A percentile compares a stretch with the other conserved stretches of the same genome.
phyloP scores from a whole-genome alignment of 192 early-diverging fungal species.

The Podila clonocystis region DNA sequence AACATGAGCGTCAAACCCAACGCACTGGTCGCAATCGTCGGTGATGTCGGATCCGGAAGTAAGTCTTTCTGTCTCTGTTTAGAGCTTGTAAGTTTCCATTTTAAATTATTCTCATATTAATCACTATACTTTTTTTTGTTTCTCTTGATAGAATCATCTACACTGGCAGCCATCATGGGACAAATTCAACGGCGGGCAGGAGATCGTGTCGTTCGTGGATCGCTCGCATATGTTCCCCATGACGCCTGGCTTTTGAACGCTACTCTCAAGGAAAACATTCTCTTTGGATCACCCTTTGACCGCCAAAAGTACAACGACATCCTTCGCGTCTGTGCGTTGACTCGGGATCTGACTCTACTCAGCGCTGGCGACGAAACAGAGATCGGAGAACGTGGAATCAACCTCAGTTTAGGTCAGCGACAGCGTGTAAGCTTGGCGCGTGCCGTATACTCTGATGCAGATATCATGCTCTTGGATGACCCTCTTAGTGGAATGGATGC shows the following conservation, averaged over 20 bases:
- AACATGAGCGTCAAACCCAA: slow-evolving; percentile 60
- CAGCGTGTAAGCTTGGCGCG: slow-evolving; percentile 74
- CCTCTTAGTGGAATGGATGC: slow-evolving; percentile 66
- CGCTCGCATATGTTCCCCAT: slow-evolving; percentile 70
- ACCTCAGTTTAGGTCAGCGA: slow-evolving; percentile 77
- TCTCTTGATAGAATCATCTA: slow-evolving; percentile 61
- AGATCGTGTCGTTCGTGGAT: slow-evolving; percentile 60
- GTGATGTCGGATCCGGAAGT: slow-evolving; percentile 71
- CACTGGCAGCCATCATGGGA: slow-evolving; percentile 74
- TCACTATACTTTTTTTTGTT: neutral
- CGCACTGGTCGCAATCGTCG: slow-evolving; percentile 73
- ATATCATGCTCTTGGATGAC: slow-evolving; percentile 78
- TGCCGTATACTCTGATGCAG: slow-evolving; percentile 71
- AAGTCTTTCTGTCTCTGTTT: slow-evolving; percentile 8
- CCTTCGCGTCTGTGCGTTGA: slow-evolving; percentile 68
- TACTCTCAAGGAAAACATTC: slow-evolving; percentile 81
- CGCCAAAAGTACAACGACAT: slow-evolving; percentile 64
- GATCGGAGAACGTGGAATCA: slow-evolving; percentile 76
- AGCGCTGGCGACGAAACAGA: slow-evolving; percentile 74
- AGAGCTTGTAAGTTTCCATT: neutral
- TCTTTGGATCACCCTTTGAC: slow-evolving; percentile 78
- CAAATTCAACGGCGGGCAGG: slow-evolving; percentile 67
- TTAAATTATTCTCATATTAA: neutral
- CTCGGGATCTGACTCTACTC: slow-evolving; percentile 70
- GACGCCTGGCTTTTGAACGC: slow-evolving; percentile 78